A percentile compares a stretch with the other conserved stretches of the same genome.
phyloP scores from a whole-genome alignment of 768 basidiomycete species.

The Trametopsis cervina region DNA sequence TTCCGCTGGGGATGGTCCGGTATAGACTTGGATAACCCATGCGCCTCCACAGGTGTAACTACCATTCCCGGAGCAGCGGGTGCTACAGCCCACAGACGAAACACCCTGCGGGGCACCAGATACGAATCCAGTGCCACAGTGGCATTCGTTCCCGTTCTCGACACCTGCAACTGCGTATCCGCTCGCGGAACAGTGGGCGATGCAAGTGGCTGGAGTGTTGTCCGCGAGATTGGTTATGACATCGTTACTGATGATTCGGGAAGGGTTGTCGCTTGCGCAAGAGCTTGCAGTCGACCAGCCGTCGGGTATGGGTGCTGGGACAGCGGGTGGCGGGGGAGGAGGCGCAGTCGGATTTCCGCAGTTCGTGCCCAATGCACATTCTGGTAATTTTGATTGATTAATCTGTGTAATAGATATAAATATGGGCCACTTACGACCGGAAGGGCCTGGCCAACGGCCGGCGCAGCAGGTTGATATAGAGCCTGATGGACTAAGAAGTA shows the following conservation, averaged over 20 bases:
- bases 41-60: conserved; percentile 17
- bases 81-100: no score
- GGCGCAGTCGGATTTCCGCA: conserved; percentile 5
- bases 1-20: background rate
- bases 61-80: no score
- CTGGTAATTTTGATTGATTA: background rate
- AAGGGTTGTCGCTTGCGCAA: conserved; percentile 15
- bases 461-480: conserved; percentile 5
- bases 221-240: conserved; percentile 8
- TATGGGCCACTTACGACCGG: conserved; percentile 1
- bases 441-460: conserved; percentile 1
- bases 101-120: no score
- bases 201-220: conserved; percentile 14
- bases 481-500: background rate
- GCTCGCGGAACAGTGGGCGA: conserved; percentile 1
- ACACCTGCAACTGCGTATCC: conserved; percentile 10
- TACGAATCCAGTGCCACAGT: conserved; percentile 7
- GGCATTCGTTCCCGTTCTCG: conserved; percentile 11
- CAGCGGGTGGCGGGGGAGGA: background rate
- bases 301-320: conserved; percentile 11
- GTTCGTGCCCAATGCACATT: conserved; percentile 8
- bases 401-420: background rate
- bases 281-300: conserved; percentile 13
- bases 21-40: conserved; percentile 14
- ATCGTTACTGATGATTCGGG: conserved; percentile 14